Evolutionary conservation across 352 stramenopile species (phyloP).

Genomic region (Blastocystis sp.): DNA sequence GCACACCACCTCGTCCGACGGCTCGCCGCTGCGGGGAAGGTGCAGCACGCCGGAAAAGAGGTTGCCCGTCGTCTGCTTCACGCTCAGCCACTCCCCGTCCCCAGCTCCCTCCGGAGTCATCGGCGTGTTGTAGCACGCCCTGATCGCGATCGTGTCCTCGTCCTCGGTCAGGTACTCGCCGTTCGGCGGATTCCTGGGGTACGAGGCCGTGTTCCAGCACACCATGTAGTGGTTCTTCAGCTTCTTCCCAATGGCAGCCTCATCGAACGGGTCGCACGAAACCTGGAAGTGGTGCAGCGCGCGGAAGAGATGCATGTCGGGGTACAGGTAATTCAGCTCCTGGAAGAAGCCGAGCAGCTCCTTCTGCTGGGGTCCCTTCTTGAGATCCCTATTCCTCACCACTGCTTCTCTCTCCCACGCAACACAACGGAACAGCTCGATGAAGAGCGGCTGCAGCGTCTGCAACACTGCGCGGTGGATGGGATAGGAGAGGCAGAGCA

Average conservation of each 20-base stretch:
- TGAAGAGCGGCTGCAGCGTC: not conserved
- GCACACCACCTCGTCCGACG: conserved; percentile 5
- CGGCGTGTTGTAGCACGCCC: not conserved
- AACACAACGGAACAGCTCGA: not conserved
- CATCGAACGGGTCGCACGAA: not conserved
- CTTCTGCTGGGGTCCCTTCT: not conserved
- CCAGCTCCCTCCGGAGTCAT: not conserved
- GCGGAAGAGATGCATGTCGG: not conserved
- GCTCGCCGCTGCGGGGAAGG: not conserved
- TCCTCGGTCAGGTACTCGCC: conserved; percentile 32
- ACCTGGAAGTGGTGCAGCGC: not conserved
- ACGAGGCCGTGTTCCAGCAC: not conserved
- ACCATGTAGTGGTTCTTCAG: not conserved
- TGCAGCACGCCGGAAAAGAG: conserved; percentile 25
- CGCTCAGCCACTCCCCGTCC: not conserved
- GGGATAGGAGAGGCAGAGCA: conserved; percentile 34
- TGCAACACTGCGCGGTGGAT: not conserved
- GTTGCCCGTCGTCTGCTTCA: not conserved
- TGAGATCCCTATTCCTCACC: not conserved
- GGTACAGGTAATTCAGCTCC: conserved; percentile 4
- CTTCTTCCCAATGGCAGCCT: not conserved
- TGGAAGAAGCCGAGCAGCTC: not conserved
- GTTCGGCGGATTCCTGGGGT: conserved; percentile 4
- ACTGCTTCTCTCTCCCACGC: not conserved
- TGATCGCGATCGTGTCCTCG: not conserved